These are phyloP conservation scores for Aspergillus fumigatiaffinis DNA, from an alignment of 2,329 filamentous ascomycete species.

Conservation along the genomic window DNA sequence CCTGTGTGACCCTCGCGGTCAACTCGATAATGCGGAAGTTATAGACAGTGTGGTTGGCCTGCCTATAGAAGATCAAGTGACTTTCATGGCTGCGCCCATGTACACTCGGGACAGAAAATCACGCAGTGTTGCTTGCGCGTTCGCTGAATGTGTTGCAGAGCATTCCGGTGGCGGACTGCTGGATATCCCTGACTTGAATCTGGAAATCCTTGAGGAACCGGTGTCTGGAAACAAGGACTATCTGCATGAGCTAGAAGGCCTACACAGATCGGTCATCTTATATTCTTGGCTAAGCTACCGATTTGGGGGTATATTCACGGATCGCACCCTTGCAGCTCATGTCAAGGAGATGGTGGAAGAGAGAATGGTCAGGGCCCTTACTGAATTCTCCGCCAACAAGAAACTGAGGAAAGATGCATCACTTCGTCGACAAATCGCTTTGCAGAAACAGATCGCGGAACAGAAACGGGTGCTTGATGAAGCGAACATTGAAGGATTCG, in stretches of 20 bases:
- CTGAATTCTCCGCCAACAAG: constrained; percentile 51
- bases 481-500: constrained; percentile 12
- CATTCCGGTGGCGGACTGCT: constrained; percentile 65
- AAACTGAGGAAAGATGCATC: constrained; percentile 38
- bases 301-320: constrained; percentile 74
- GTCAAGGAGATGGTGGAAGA: constrained; percentile 74
- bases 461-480: constrained; percentile 24
- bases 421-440: constrained; percentile 32
- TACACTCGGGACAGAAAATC: constrained; percentile 46
- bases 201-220: constrained; percentile 66
- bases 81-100: constrained; percentile 69
- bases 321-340: constrained; percentile 71
- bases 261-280: constrained; percentile 78
- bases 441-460: constrained; percentile 33
- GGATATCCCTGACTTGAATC: constrained; percentile 64
- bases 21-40: constrained; percentile 64
- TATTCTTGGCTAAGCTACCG: constrained; percentile 95
- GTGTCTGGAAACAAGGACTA: constrained; percentile 50
- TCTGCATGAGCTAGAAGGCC: constrained; percentile 64
- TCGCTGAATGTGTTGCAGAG: constrained; percentile 67
- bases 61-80: constrained; percentile 68
- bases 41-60: constrained; percentile 69
- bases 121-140: constrained; percentile 53
- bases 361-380: constrained; percentile 64
- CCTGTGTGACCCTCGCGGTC: constrained; percentile 62